Percentiles rank a stretch among this genome's conserved stretches.
phyloP scores from a whole-genome alignment of 495 filamentous ascomycete genomes.

The Gamarada debralockiae region DNA sequence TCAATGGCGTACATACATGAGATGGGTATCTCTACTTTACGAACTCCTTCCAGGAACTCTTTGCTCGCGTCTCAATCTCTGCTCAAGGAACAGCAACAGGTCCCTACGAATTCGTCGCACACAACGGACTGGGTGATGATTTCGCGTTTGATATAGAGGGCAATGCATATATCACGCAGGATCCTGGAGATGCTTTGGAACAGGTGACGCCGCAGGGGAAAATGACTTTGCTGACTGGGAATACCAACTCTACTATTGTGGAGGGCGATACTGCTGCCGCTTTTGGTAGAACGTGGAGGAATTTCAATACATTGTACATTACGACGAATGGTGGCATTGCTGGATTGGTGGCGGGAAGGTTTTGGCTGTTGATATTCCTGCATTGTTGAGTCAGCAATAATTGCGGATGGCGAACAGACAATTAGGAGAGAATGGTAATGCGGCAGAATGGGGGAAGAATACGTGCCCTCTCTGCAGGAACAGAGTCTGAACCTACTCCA shows the following conservation, averaged over 20 bases:
- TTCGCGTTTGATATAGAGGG: slow-evolving; percentile 22
- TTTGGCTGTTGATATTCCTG: slow-evolving; percentile 16
- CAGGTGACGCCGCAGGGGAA: slow-evolving; percentile 15
- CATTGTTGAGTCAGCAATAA: neutral
- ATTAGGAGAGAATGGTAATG: no score
- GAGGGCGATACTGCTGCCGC: slow-evolving; percentile 20
- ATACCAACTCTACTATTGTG: slow-evolving; percentile 14
- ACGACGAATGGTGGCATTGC: slow-evolving; percentile 19
- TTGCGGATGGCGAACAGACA: no score
- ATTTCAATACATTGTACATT: slow-evolving; percentile 25
- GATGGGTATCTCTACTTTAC: slow-evolving; percentile 37
- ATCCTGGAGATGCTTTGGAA: slow-evolving; percentile 14
- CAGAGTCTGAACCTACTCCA: no score
- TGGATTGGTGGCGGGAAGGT: slow-evolving; percentile 21
- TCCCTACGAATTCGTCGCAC: slow-evolving; percentile 4
- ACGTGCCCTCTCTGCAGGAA: no score
- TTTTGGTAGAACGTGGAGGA: slow-evolving; percentile 23
- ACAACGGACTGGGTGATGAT: slow-evolving; percentile 17
- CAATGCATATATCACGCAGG: slow-evolving; percentile 19
- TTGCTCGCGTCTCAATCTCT: slow-evolving; percentile 18
- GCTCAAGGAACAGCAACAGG: slow-evolving; percentile 18
- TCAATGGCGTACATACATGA: slow-evolving; percentile 35
- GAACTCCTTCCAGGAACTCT: slow-evolving; percentile 24
- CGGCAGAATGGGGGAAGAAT: no score
- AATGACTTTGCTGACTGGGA: slow-evolving; percentile 16